Evolutionary conservation across 768 basidiomycete species (phyloP), one percentile per base, ranked within the genome.

Genomic region (Tulasnella sp.): DNA sequence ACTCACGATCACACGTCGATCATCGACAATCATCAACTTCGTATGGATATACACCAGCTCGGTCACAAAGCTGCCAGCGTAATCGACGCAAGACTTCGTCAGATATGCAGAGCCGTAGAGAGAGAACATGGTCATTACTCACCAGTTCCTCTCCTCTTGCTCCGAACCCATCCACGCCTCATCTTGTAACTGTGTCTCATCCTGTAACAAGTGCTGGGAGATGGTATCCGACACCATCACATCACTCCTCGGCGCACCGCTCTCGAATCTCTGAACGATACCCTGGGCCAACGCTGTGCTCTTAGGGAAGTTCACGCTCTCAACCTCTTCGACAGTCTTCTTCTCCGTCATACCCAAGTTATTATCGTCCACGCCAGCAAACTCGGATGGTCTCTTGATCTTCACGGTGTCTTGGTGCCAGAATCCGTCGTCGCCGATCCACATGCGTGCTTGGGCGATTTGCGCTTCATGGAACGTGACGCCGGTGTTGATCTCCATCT

Each of bases 21-120:
- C 93, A 66, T 96, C 93, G 34, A 96, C 89, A 56, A 94, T 87
- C 92, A 96, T 96, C 22, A 94, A 69, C 74, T 92, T 92, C 22
- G 80, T 82, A 68, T 92, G 89, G 61, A 92, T 90, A 65, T 91
- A 91, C 15, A 85, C 70, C 64, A 85, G 62, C 71, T 89, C 85
- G 17, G 83, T 81, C n/a, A 88, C 80, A 70, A 87, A 89, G 54
- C 85, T 85, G 55, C 22, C 4, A 19, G 15, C 1, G 29, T 15
- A 38, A 52, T 50, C 46, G n/a, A 50, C 52, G 55, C 43, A 24
- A 58, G 59, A 4, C 27, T 8, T 19, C 15, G 7, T 19, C 15
- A 51, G 24, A 10, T 17, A 22, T 24, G n/a, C n/a, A n/a, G n/a
- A n/a, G n/a, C n/a, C n/a, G n/a, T n/a, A n/a, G n/a, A n/a, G 24